Conservation (phyloP, 306 rosid genomes). For the Luffa acutangula region DNA sequence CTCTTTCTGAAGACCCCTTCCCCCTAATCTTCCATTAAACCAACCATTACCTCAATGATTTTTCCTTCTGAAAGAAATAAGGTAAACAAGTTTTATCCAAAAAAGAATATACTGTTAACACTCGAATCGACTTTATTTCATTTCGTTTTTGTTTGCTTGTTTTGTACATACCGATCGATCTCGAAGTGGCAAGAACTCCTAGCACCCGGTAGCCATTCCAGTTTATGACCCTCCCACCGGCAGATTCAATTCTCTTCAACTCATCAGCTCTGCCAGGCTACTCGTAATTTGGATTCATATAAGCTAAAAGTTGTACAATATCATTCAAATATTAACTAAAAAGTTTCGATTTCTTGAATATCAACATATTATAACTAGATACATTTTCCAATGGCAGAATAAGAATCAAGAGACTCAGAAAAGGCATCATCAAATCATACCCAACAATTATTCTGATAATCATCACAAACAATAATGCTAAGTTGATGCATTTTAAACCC, state of each 20-base stretch:
- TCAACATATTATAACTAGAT: neutral
- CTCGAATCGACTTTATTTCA: neutral
- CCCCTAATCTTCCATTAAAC: neutral
- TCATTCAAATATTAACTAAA: neutral
- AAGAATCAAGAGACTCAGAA: neutral
- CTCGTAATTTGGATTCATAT: conserved; percentile 4
- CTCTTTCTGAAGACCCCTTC: neutral
- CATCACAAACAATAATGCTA: neutral
- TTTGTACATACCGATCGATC: conserved; percentile 59
- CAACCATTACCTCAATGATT: neutral
- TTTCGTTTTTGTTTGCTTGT: neutral
- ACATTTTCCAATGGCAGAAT: neutral
- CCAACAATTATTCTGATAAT: neutral
- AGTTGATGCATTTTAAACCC: neutral
- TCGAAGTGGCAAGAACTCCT: conserved; percentile 89
- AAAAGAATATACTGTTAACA: neutral
- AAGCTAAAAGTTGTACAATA: neutral
- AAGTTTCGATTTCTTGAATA: neutral
- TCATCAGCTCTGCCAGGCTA: conserved; percentile 84
- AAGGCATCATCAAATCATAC: neutral
- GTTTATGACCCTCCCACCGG: conserved; percentile 79
- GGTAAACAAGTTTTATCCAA: neutral
- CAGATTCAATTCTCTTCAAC: conserved; percentile 82
- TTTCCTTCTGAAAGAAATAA: neutral
- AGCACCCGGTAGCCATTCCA: conserved; percentile 91